Evolutionary conservation across 257 asterid genomes (phyloP).

Genomic region (Lycium barbarum): DNA sequence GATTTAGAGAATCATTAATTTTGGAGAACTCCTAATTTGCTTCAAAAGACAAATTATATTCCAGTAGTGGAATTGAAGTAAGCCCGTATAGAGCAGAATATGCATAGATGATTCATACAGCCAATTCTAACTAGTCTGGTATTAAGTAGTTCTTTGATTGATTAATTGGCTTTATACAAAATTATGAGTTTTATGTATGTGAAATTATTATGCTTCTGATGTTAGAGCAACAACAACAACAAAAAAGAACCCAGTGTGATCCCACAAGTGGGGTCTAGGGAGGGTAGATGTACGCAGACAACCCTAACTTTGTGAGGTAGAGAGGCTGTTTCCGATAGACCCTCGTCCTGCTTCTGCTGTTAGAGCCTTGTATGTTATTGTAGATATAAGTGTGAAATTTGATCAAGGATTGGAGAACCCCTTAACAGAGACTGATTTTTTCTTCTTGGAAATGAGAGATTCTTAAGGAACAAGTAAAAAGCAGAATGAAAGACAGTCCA

Average conservation of each 20-base stretch:
- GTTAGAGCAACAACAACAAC: neutral
- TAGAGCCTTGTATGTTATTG: neutral
- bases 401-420: neutral
- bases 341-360: neutral
- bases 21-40: neutral
- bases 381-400: neutral
- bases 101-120: neutral
- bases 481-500: neutral
- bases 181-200: neutral
- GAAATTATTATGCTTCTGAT: neutral
- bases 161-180: neutral
- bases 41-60: neutral
- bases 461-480: neutral
- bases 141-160: slow-evolving; percentile 19
- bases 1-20: neutral
- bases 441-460: neutral
- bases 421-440: neutral
- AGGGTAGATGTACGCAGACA: too few species aligned
- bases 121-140: neutral
- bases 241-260: too few species aligned
- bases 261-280: too few species aligned
- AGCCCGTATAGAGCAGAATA: neutral
- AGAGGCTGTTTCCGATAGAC: too few species aligned
- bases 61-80: neutral
- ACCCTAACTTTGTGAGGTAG: too few species aligned